phyloP scores from a whole-genome alignment of 257 asterid genomes.

The Capsicum pubescens region DNA sequence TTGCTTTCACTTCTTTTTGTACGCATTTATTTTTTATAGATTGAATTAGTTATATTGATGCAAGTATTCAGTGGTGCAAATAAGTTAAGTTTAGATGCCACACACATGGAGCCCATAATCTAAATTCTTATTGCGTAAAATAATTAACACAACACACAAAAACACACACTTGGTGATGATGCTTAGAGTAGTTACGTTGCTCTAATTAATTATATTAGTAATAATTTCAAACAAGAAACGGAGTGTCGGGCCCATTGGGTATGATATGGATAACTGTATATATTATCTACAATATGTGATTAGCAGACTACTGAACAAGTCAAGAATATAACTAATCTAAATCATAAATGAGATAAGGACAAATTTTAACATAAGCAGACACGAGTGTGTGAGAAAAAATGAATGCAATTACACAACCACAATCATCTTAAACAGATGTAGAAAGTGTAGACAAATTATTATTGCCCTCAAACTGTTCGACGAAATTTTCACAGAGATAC shows the following conservation, averaged over 20 bases:
- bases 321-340: conserved; percentile 9
- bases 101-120: conserved; percentile 32
- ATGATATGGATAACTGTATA: not conserved
- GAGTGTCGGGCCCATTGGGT: conserved; percentile 26
- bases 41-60: not conserved
- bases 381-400: too few species aligned
- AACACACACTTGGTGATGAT: not conserved
- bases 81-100: not conserved
- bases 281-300: conserved; percentile 42
- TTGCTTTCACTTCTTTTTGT: not conserved
- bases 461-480: too few species aligned
- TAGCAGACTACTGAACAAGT: conserved; percentile 26
- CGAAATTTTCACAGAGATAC: too few species aligned
- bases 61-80: not conserved
- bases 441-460: too few species aligned
- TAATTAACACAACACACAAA: not conserved
- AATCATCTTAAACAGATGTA: too few species aligned
- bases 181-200: not conserved
- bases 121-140: conserved; percentile 34
- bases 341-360: conserved; percentile 32
- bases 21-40: not conserved
- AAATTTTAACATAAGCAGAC: not conserved
- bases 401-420: too few species aligned
- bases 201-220: not conserved
- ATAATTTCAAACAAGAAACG: too few species aligned